Base-by-base conservation (phyloP, 495 filamentous ascomycete species). In the Podospora australis region DNA sequence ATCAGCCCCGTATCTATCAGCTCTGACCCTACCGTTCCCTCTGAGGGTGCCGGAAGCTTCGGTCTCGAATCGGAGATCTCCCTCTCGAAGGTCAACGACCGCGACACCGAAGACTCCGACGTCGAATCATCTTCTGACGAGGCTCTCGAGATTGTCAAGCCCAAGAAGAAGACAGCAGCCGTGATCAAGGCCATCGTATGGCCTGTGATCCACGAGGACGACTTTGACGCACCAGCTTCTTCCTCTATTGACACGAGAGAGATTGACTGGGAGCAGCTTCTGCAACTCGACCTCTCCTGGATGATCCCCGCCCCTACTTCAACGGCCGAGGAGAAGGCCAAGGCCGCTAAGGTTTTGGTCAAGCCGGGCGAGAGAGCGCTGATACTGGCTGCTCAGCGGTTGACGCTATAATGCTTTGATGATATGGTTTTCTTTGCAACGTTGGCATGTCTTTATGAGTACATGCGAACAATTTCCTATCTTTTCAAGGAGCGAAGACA, bases 181-280 rank as follows among this genome's bases (percentile, higher is more conserved):
- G 13, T 11, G 23, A 21, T 32, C 8, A 9, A 23, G 11, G 17
- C 28, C 17, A 20, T 23, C 9, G 17, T n/a, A 2, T 44, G n/a
- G 16, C 38, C 39, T 20, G 16, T 53, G 4, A 21, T 48, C 23
- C 16, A 21, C 14, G 50, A 53, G 14, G 50, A 53, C 19, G 50
- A 53, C 14, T 53, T 48, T 34, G 50, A 53, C 39, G 44, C 50
- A 2, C 9, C 36, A 2, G 21, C 32, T 3, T 48, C 50, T 2
- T 44, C 35, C 23, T 17, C 24, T 14, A 14, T 44, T 7, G 22
- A 32, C 19, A 4, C 2, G n/a, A n/a, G n/a, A 8, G 2, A 25
- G 3, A 29, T 53, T 13, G 39, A 36, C n/a, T 16, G 13, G 6
- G 6, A 48, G 29, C 7, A 3, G 1, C 16, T 53, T 13, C 3